phyloP scores from a whole-genome alignment of 31 red algal genomes.

The Bonnemaisonia californica region DNA sequence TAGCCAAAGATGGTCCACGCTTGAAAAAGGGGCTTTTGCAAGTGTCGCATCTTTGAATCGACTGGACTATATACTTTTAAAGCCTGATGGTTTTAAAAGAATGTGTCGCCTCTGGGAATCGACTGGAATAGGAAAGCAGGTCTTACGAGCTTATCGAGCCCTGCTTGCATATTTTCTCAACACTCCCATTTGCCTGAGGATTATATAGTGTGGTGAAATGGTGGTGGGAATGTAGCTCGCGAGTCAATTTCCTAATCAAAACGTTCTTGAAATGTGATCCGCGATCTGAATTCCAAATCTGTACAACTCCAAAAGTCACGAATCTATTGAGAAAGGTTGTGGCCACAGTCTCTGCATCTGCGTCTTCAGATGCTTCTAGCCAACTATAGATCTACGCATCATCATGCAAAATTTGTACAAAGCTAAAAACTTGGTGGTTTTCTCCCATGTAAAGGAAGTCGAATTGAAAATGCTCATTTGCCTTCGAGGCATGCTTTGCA shows the following conservation, averaged over 20 bases:
- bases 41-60: neutral
- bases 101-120: no score
- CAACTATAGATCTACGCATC: slow-evolving; percentile 9
- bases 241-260: no score
- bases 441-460: slow-evolving; percentile 15
- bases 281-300: neutral
- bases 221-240: no score
- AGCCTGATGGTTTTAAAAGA: neutral
- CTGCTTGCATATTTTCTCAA: no score
- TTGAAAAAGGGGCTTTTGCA: neutral
- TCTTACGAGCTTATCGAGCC: no score
- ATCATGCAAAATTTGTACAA: slow-evolving; percentile 10
- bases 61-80: neutral
- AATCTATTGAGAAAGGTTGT: neutral
- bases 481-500: neutral
- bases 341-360: neutral
- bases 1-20: neutral
- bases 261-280: neutral
- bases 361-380: neutral
- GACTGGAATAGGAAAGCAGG: no score
- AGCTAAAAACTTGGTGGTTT: neutral
- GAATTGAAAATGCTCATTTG: slow-evolving; percentile 23
- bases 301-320: neutral
- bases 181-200: no score
- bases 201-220: no score